phyloP scores from a whole-genome alignment of 768 basidiomycete genomes.

The Leccinum broughii region DNA sequence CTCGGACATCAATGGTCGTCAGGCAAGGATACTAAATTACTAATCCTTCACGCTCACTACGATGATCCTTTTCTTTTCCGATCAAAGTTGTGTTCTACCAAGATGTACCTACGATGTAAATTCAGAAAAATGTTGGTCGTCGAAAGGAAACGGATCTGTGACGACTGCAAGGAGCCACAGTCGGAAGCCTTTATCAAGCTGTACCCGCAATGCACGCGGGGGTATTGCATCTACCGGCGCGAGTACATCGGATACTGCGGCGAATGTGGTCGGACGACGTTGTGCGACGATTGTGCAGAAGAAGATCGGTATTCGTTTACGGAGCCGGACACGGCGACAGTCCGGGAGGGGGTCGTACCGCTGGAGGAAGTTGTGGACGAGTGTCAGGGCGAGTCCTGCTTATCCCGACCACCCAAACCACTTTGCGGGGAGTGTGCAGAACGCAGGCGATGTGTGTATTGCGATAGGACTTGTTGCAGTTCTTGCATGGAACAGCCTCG shows the following conservation, averaged over 20 bases:
- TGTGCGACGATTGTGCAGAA: constrained; percentile 29
- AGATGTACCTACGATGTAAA: too few species aligned
- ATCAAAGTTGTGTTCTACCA: too few species aligned
- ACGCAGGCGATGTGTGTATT: constrained; percentile 15
- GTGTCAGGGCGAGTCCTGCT: not conserved
- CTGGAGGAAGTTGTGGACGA: not conserved
- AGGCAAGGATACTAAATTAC: too few species aligned
- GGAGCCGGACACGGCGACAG: constrained; percentile 11
- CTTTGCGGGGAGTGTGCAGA: constrained; percentile 15
- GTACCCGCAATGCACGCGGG: constrained; percentile 21
- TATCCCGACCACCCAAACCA: too few species aligned
- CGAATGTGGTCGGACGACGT: constrained; percentile 20
- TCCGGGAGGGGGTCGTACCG: constrained; percentile 5
- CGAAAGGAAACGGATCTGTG: constrained; percentile 15
- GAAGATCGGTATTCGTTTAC: constrained; percentile 13
- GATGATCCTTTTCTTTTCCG: too few species aligned
- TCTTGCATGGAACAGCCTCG: constrained; percentile 1
- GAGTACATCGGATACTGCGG: constrained; percentile 24
- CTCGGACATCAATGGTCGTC: too few species aligned
- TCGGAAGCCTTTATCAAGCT: constrained; percentile 8
- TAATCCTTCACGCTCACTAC: too few species aligned
- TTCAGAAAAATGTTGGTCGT: constrained; percentile 21
- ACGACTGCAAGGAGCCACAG: constrained; percentile 19
- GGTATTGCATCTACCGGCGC: constrained; percentile 23
- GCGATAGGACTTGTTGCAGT: constrained; percentile 15